Evolutionary conservation across 2,329 filamentous ascomycete species (phyloP), one percentile per base, ranked within the genome.

Genomic region (Trichoderma koningii): DNA sequence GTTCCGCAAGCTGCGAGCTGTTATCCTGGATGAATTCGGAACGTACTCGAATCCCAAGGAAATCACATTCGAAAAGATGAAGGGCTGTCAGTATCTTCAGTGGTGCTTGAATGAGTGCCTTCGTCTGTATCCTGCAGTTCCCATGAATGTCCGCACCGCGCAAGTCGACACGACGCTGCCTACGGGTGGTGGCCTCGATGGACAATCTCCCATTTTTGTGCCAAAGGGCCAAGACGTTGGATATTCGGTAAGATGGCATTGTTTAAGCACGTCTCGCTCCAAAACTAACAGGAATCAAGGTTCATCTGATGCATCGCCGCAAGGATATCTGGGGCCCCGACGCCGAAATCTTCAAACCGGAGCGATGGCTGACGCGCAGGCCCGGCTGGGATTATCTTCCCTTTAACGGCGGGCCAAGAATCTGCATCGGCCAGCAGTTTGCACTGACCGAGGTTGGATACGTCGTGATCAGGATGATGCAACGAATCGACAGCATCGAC

Each of bases 21-120:
- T 77, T 42, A 69, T 83, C 9, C 50, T 83, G 28, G 69, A 73
- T 1, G 70, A 76, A 0, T 82, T 93, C 15, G 89, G 89, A 6
- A 74, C 76, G 0, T 76, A 75, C 55, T 48, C 64, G 3, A 53
- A 70, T 15, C 71, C 73, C 7, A 70, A 68, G 28, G 70, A 71
- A 38, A 70, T 72, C 17, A 70, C 68, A 10, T 71, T 72, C 55
- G 69, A 72, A 55, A 66, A 63, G 10, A 64, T 72, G 50, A 72
- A 70, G 62, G 53, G 50, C 41, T 69, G 68, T 42, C 66, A 68
- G 23, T 72, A 72, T 44, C 66, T 72, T 15, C 71, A 73, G 47
- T 73, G 68, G 68, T 70, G 68, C 45, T 57, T 73, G 55, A 70
- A 68, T 21, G 70, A 73, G 42, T 59, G 38, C 28, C 68, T 73